A percentile compares a stretch with the other conserved stretches of the same genome.
Evolutionary conservation across 2,329 filamentous ascomycete species (phyloP).

Genomic region (Diplocarpon mali): DNA sequence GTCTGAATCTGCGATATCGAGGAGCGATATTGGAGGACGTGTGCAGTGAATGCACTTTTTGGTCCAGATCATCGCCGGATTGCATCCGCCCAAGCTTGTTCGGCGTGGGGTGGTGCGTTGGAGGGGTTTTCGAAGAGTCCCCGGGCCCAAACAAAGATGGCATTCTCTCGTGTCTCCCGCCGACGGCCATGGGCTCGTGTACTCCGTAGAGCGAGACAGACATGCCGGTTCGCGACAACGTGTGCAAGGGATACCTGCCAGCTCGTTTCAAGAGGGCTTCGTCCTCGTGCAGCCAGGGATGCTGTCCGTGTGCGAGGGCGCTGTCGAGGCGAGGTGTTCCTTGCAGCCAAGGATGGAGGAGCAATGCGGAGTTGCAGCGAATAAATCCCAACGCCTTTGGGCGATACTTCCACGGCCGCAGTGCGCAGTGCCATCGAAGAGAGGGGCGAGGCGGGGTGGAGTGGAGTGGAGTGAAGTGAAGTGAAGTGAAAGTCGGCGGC

Average conservation of each 20-base stretch:
- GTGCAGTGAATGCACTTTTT: no score
- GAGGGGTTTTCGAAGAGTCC: no score
- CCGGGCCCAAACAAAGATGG: no score
- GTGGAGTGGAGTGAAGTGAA: background rate
- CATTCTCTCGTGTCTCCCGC: background rate
- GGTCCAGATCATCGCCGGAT: no score
- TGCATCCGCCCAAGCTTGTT: no score
- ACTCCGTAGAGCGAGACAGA: background rate
- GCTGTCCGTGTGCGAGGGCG: background rate
- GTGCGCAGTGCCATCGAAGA: background rate
- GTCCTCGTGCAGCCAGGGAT: background rate
- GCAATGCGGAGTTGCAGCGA: background rate
- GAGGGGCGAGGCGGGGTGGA: background rate
- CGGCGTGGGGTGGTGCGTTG: no score
- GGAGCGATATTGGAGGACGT: no score
- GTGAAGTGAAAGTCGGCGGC: background rate
- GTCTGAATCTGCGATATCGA: no score
- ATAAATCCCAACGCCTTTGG: background rate
- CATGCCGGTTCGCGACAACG: background rate
- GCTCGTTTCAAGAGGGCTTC: background rate
- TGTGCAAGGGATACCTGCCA: background rate
- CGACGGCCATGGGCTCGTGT: background rate
- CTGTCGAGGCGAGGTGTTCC: background rate
- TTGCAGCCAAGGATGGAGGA: background rate
- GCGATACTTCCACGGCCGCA: background rate